Conservation (phyloP, 2,329 filamentous ascomycete species). For the Penicillium sp. region DNA sequence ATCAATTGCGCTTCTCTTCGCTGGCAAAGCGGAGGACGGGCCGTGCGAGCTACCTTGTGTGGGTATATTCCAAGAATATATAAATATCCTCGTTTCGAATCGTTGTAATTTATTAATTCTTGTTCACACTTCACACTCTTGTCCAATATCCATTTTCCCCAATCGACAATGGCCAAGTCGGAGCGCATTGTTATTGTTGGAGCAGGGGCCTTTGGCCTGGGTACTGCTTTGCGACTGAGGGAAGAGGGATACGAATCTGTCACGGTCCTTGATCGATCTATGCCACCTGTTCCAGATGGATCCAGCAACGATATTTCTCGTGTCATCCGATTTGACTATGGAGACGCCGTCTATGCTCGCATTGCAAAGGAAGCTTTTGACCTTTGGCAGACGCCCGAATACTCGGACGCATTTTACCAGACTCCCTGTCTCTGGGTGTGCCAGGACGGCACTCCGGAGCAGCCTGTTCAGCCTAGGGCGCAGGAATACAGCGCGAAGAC, state of each 20-base stretch:
- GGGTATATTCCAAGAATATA: too few species aligned
- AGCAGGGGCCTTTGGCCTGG: slow-evolving; percentile 68
- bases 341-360: slow-evolving; percentile 71
- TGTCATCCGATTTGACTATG: slow-evolving; percentile 65
- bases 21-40: neutral
- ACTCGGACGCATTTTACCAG: slow-evolving; percentile 28
- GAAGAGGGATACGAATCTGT: slow-evolving; percentile 33
- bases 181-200: slow-evolving; percentile 53
- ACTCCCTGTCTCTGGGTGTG: slow-evolving; percentile 30
- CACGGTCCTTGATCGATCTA: slow-evolving; percentile 37
- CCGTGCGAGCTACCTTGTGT: neutral
- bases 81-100: neutral
- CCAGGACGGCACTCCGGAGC: slow-evolving; percentile 25
- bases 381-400: slow-evolving; percentile 61
- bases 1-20: too few species aligned
- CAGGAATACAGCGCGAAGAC: slow-evolving; percentile 30
- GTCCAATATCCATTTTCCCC: neutral
- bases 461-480: slow-evolving; percentile 24
- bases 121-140: neutral
- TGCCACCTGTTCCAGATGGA: slow-evolving; percentile 42
- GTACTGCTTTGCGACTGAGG: slow-evolving; percentile 46
- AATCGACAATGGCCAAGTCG: slow-evolving; percentile 23
- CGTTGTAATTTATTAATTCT: neutral
- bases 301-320: slow-evolving; percentile 47
- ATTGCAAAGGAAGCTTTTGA: slow-evolving; percentile 71